phyloP scores from a whole-genome alignment of 148 eudicot genomes.

The Vaccinium myrtillus region DNA sequence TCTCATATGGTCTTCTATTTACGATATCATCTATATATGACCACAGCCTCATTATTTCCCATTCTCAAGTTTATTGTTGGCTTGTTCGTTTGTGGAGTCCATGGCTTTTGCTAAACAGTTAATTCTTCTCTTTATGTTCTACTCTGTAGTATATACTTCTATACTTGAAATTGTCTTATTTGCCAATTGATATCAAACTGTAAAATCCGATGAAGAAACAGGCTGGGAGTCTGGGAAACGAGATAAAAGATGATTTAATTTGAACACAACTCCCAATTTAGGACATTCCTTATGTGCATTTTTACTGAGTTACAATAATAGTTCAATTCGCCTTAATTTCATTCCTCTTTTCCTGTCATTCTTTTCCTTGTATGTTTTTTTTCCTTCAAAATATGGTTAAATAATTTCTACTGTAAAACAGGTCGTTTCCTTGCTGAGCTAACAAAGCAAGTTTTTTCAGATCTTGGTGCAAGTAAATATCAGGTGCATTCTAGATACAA shows the following conservation, averaged over 20 bases:
- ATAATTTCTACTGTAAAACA: constrained; percentile 26
- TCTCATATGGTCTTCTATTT: not conserved
- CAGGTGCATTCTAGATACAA: constrained; percentile 49
- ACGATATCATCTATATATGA: not conserved
- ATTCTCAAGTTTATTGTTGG: not conserved
- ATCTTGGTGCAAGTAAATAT: constrained; percentile 91
- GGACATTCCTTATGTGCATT: not conserved
- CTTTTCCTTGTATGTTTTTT: not conserved
- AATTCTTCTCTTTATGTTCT: not conserved
- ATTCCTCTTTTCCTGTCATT: not conserved
- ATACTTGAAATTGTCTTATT: not conserved
- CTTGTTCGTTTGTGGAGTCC: not conserved
- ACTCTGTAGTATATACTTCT: not conserved
- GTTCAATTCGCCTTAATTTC: not conserved
- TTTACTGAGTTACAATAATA: not conserved
- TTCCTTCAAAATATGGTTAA: not conserved
- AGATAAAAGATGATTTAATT: not conserved
- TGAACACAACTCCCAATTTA: not conserved
- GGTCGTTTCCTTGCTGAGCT: constrained; percentile 98
- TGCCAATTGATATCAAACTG: not conserved
- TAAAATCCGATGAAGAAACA: not conserved
- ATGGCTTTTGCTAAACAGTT: not conserved
- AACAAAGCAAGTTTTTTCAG: constrained; percentile 92
- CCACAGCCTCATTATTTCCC: not conserved
- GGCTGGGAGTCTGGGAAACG: not conserved